phyloP scores from a whole-genome alignment of 768 basidiomycete genomes.

The Kwoniella europaea region DNA sequence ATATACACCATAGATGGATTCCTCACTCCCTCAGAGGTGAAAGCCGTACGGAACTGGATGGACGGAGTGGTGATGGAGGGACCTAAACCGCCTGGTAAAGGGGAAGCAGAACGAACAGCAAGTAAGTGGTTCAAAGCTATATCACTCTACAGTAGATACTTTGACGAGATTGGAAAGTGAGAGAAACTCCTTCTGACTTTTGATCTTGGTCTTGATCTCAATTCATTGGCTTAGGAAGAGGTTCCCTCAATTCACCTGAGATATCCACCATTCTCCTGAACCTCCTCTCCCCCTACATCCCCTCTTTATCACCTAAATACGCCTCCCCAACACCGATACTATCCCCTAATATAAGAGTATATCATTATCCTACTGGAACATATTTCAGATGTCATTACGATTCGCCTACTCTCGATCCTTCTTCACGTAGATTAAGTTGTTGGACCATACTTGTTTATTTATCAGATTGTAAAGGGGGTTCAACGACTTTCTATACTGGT shows the following conservation, averaged over 20 bases:
- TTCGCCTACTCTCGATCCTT: conserved; percentile 27
- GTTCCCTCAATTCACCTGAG: conserved; percentile 20
- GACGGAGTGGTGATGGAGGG: conserved; percentile 23
- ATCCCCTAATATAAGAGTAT: conserved; percentile 41
- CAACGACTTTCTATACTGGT: conserved; percentile 39
- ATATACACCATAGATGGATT: conserved; percentile 37
- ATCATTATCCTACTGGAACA: conserved; percentile 35
- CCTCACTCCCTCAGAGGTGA: conserved; percentile 14
- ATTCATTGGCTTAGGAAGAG: conserved; percentile 21
- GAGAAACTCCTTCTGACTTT: too few relatives aligned
- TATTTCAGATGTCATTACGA: conserved; percentile 41
- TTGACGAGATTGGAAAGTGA: too few relatives aligned
- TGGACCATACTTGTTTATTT: conserved; percentile 45
- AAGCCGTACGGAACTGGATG: conserved; percentile 21
- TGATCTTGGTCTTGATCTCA: background rate
- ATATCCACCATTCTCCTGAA: conserved; percentile 28
- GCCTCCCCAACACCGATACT: conserved; percentile 2
- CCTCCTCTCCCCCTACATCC: conserved; percentile 25
- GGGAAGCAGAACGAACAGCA: conserved; percentile 42
- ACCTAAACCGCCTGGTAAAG: conserved; percentile 37
- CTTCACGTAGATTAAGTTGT: conserved; percentile 23
- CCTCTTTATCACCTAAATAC: conserved; percentile 16
- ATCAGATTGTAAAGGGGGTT: conserved; percentile 32
- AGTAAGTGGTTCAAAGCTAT: conserved; percentile 22
- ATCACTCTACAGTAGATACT: too few relatives aligned